Conservation (phyloP, 371 early-diverging fungal species). For the Coemansia sp. region DNA sequence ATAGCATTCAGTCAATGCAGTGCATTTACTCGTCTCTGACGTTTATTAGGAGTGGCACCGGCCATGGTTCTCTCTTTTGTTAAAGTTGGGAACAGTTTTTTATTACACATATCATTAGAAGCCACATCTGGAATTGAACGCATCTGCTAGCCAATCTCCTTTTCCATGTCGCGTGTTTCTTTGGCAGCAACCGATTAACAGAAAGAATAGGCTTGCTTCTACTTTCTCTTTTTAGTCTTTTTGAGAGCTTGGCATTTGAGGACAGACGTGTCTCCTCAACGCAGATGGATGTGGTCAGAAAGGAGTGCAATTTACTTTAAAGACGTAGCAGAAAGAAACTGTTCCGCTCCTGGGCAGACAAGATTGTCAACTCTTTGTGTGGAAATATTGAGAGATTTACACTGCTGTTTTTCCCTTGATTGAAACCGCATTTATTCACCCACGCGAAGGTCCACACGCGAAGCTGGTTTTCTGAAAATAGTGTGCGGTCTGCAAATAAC, state of each 20-base stretch:
- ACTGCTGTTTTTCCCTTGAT: neutral
- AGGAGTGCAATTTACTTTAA: neutral
- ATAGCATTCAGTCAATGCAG: no score
- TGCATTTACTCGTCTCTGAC: no score
- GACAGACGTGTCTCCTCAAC: neutral
- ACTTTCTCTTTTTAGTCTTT: neutral
- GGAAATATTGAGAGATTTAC: neutral
- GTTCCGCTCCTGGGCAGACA: neutral
- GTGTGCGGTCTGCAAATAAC: slow-evolving; percentile 1
- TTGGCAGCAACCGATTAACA: no score
- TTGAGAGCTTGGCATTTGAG: neutral
- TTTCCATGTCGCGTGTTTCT: no score
- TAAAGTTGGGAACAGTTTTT: no score
- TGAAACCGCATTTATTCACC: no score
- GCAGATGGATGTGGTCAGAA: neutral
- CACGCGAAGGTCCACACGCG: neutral
- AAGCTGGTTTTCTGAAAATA: slow-evolving; percentile 2
- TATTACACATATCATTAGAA: no score
- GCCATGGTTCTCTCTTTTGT: no score
- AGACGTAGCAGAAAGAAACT: neutral
- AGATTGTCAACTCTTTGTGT: neutral
- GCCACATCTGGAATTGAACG: neutral
- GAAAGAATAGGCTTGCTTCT: neutral
- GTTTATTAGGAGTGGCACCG: no score
- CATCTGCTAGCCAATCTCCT: neutral